These are phyloP conservation scores for Candida sonorensis DNA, from an alignment of 805 yeast species.

Conservation along the genomic window DNA sequence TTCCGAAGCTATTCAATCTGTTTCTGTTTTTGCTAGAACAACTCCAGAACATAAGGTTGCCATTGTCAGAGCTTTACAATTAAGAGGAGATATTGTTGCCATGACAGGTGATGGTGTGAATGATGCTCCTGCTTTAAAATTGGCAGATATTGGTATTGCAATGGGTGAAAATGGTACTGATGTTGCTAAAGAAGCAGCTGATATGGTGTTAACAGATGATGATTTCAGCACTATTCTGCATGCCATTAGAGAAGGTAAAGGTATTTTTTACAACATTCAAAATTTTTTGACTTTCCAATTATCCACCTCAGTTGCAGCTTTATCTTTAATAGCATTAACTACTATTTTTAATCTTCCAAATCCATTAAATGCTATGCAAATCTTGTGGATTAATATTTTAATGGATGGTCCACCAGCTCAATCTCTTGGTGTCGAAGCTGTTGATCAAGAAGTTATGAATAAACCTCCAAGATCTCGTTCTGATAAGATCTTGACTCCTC, in stretches of 20 bases:
- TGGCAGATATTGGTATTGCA: conserved; percentile 93
- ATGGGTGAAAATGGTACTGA: conserved; percentile 95
- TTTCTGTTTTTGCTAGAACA: conserved; percentile 89
- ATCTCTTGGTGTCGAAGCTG: conserved; percentile 95
- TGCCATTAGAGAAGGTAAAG: conserved; percentile 97
- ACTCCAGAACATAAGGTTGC: conserved; percentile 91
- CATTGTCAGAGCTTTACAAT: conserved; percentile 83
- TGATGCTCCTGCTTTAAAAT: conserved; percentile 96
- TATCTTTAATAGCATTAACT: conserved; percentile 79
- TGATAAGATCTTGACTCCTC: conserved; percentile 72
- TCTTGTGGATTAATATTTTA: conserved; percentile 91
- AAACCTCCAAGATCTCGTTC: conserved; percentile 91
- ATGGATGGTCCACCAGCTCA: conserved; percentile 99
- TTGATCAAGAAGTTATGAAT: conserved; percentile 90
- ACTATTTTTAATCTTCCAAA: conserved; percentile 85
- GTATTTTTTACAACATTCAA: conserved; percentile 92
- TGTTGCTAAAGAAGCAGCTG: conserved; percentile 97
- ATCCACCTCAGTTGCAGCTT: conserved; percentile 93
- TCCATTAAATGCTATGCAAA: conserved; percentile 97
- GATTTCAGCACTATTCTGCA: conserved; percentile 89
- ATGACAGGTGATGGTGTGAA: conserved; percentile 99
- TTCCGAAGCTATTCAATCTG: conserved; percentile 69
- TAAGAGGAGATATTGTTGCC: conserved; percentile 91
- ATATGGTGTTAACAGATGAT: conserved; percentile 95
- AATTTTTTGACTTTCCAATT: conserved; percentile 92